A percentile compares a stretch with the other conserved stretches of the same genome.
These are phyloP conservation scores for Fraxinus ornus DNA, from an alignment of 305 asterid species.

Conservation along the genomic window DNA sequence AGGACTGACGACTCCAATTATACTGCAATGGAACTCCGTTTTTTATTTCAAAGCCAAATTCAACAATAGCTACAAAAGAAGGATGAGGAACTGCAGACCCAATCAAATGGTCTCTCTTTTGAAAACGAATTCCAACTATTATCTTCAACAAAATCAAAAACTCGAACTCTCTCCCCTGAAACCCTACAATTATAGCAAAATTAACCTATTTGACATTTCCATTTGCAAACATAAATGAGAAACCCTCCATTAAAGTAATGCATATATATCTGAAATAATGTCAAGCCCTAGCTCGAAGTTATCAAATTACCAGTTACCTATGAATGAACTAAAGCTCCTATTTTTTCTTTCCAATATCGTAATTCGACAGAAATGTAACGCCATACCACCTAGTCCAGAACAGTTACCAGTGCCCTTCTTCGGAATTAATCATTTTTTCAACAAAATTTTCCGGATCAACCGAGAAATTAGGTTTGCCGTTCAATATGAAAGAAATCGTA, in stretches of 20 bases:
- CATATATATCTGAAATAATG: neutral
- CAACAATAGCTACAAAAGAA: neutral
- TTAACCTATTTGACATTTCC: slow-evolving; percentile 4
- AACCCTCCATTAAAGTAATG: neutral
- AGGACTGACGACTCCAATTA: neutral
- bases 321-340: neutral
- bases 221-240: neutral
- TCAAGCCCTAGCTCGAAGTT: slow-evolving; percentile 19
- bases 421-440: neutral
- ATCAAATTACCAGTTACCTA: neutral
- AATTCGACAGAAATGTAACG: neutral
- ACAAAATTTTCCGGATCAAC: neutral
- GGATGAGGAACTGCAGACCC: neutral
- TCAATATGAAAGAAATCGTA: neutral
- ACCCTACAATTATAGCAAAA: slow-evolving; percentile 11
- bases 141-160: slow-evolving; percentile 6
- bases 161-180: slow-evolving; percentile 3
- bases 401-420: neutral
- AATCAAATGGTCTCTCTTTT: neutral
- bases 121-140: slow-evolving; percentile 1
- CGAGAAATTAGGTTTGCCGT: slow-evolving; percentile 16
- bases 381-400: slow-evolving; percentile 5
- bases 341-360: neutral
- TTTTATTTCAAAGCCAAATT: neutral
- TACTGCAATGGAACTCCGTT: neutral